phyloP scores from a whole-genome alignment of 2,329 filamentous ascomycete species.

The Diaporthe humulicola region DNA sequence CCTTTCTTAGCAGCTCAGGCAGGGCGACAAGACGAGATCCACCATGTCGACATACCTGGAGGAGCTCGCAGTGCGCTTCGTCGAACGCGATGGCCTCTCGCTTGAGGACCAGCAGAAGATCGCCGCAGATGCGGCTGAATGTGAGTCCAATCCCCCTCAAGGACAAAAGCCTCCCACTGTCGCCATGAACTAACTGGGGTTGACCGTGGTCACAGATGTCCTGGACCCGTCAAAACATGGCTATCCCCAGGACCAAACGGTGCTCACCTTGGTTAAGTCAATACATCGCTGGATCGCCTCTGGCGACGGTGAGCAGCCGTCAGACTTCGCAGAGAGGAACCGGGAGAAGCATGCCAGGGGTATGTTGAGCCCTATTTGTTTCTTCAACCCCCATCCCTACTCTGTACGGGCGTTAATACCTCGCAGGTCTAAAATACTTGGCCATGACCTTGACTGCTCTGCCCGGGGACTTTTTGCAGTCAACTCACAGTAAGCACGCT shows the following conservation, averaged over 20 bases:
- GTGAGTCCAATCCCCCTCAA: neutral
- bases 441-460: slow-evolving; percentile 66
- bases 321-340: slow-evolving; percentile 27
- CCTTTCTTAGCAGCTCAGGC: neutral
- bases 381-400: neutral
- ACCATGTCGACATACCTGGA: slow-evolving; percentile 37
- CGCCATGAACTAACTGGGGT: neutral
- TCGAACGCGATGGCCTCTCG: slow-evolving; percentile 39
- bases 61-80: slow-evolving; percentile 38
- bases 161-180: neutral
- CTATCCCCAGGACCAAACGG: slow-evolving; percentile 17
- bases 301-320: slow-evolving; percentile 10
- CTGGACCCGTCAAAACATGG: slow-evolving; percentile 23
- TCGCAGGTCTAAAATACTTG: slow-evolving; percentile 67
- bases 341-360: slow-evolving; percentile 29
- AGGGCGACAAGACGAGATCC: neutral
- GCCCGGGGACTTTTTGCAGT: slow-evolving; percentile 58
- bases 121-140: slow-evolving; percentile 33
- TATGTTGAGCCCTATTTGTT: neutral
- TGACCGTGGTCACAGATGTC: slow-evolving; percentile 2
- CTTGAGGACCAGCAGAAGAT: slow-evolving; percentile 37
- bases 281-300: slow-evolving; percentile 32
- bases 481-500: slow-evolving; percentile 60
- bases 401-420: slow-evolving; percentile 32
- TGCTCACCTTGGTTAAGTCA: slow-evolving; percentile 33